These are phyloP conservation scores for Eutrema yunnanense DNA, from an alignment of 345 rosid species.

Conservation along the genomic window DNA sequence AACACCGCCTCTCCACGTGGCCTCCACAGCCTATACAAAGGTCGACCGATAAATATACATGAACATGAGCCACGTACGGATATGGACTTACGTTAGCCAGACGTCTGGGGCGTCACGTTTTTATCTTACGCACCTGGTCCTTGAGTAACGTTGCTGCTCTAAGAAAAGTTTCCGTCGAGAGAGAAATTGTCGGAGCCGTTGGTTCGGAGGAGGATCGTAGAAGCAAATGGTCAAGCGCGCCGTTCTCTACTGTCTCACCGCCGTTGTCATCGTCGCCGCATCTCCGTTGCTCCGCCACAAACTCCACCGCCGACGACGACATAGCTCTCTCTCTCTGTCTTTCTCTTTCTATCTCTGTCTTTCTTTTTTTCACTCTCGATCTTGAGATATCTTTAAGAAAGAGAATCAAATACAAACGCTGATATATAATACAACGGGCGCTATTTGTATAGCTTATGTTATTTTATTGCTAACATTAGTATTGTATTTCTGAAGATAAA, in stretches of 20 bases:
- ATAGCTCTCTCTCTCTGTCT: background rate
- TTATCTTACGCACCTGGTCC: conserved; percentile 46
- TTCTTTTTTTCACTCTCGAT: background rate
- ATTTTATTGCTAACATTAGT: background rate
- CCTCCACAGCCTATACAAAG: conserved; percentile 50
- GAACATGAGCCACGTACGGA: background rate
- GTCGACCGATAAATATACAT: background rate
- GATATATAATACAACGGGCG: background rate
- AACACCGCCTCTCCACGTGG: conserved; percentile 44
- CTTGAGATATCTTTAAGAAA: background rate
- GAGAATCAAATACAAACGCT: background rate
- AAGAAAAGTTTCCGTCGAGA: conserved; percentile 44
- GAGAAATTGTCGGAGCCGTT: conserved; percentile 24
- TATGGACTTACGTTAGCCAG: background rate
- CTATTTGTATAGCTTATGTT: background rate
- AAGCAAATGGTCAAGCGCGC: conserved; percentile 31
- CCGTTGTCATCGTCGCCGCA: conserved; percentile 12
- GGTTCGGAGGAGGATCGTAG: conserved; percentile 30
- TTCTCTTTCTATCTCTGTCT: background rate
- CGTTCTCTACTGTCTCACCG: conserved; percentile 26
- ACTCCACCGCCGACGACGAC: conserved; percentile 41
- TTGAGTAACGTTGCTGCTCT: conserved; percentile 67
- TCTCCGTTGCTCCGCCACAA: conserved; percentile 30
- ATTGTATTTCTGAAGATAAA: background rate
- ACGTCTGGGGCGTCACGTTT: background rate